These are phyloP conservation scores for Gaertneriomyces semiglobifer DNA, from an alignment of 192 early-diverging fungal genomes.

Conservation along the genomic window DNA sequence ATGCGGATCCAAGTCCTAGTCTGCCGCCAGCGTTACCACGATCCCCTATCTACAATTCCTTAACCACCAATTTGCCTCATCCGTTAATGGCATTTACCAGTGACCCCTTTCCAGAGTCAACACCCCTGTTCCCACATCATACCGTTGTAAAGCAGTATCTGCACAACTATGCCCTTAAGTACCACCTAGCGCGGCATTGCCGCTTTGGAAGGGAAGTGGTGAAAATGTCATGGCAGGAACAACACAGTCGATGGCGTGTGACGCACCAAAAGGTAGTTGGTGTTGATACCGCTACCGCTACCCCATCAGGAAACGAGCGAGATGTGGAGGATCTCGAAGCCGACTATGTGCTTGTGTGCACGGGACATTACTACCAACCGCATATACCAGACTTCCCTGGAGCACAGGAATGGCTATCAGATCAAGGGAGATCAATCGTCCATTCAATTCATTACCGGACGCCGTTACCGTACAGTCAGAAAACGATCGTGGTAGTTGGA, in stretches of 20 bases:
- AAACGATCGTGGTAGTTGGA: slow-evolving; percentile 95
- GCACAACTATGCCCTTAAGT: slow-evolving; percentile 1
- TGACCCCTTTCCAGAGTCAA: slow-evolving; percentile 19
- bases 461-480: slow-evolving; percentile 90
- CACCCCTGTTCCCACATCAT: slow-evolving; percentile 23
- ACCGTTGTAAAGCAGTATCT: slow-evolving; percentile 19
- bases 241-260: neutral
- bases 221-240: neutral
- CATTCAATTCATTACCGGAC: slow-evolving; percentile 64
- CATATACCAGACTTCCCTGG: slow-evolving; percentile 9
- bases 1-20: neutral
- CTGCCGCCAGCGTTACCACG: neutral
- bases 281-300: neutral
- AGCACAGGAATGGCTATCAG: neutral
- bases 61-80: slow-evolving; percentile 28
- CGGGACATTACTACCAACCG: slow-evolving; percentile 31
- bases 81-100: slow-evolving; percentile 19
- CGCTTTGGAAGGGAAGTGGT: slow-evolving; percentile 12
- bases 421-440: neutral
- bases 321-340: neutral
- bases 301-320: neutral
- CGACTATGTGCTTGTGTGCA: slow-evolving; percentile 11
- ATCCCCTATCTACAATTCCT: slow-evolving; percentile 27
- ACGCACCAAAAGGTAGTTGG: neutral
- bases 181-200: neutral